Percentiles rank a stretch among this genome's conserved stretches.
These are phyloP conservation scores for Clausena lansium DNA, from an alignment of 345 rosid genomes.

Conservation along the genomic window DNA sequence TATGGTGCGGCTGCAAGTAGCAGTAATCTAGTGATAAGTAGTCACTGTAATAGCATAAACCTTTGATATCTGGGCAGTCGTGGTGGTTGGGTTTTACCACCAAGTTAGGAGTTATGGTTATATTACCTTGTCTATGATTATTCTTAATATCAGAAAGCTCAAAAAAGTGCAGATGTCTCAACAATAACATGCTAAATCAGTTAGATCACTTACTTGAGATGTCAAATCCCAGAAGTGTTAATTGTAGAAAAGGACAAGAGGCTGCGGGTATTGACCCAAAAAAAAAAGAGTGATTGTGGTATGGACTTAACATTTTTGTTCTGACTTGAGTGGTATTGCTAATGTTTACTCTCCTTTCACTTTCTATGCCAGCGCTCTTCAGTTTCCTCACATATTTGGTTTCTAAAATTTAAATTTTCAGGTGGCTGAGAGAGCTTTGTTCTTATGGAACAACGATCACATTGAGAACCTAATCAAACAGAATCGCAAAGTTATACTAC, in stretches of 20 bases:
- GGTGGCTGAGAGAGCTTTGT: constrained; percentile 87
- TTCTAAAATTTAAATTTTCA: constrained; percentile 19
- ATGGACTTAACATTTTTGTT: background rate
- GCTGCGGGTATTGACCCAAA: background rate
- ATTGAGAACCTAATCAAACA: constrained; percentile 77
- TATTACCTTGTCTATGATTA: too few species aligned
- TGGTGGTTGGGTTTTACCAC: background rate
- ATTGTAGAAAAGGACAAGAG: background rate
- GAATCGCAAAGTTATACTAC: constrained; percentile 68
- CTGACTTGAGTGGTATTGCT: background rate
- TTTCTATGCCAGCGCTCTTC: background rate
- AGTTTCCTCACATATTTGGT: background rate
- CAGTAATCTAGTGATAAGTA: background rate
- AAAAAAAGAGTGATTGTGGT: background rate
- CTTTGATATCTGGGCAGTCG: background rate
- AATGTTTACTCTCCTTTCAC: background rate
- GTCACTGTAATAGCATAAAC: background rate
- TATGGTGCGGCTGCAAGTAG: background rate
- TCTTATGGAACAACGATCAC: constrained; percentile 90
- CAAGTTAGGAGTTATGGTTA: background rate
- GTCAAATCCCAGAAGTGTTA: background rate
- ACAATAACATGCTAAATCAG: background rate
- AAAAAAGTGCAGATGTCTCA: background rate
- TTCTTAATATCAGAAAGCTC: background rate
- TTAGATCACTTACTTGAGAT: background rate